Percentiles rank a stretch among this genome's conserved stretches.
These are phyloP conservation scores for Pseudocercospora vitis DNA, from an alignment of 2,329 filamentous ascomycete genomes.

Conservation along the genomic window DNA sequence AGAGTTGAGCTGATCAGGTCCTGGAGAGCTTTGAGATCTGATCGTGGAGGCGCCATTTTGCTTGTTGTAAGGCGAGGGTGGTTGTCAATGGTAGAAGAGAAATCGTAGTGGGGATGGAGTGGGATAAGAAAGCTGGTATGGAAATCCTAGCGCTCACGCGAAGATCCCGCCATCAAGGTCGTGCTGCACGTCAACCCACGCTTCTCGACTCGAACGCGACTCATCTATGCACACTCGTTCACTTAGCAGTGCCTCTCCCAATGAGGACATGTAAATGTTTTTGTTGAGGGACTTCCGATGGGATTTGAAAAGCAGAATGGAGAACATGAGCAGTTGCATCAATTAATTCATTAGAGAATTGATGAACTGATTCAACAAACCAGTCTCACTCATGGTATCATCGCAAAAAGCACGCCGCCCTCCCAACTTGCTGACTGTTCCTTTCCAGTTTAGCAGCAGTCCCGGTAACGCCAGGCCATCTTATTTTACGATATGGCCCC, in stretches of 20 bases:
- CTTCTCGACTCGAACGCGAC: background rate
- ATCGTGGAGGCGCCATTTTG: conserved; percentile 31
- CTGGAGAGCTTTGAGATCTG: conserved; percentile 31
- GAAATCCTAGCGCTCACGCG: background rate
- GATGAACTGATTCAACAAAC: background rate
- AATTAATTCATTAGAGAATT: background rate
- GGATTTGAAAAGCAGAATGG: no score
- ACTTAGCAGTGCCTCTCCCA: background rate
- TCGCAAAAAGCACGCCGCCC: background rate
- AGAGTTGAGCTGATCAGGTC: conserved; percentile 35
- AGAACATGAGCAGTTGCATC: no score
- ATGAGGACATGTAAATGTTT: background rate
- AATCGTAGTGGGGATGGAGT: background rate
- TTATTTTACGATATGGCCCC: no score
- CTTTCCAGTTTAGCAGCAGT: no score
- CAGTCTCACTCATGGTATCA: background rate
- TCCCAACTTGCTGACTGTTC: no score
- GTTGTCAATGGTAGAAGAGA: no score
- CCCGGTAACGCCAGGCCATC: background rate
- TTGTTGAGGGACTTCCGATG: background rate
- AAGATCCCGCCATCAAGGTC: conserved; percentile 4
- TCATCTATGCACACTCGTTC: background rate
- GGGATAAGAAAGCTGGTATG: background rate
- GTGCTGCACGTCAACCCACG: background rate
- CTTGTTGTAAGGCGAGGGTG: background rate